Conservation (phyloP, 2,329 filamentous ascomycete genomes). For the Xylariaceae sp. region DNA sequence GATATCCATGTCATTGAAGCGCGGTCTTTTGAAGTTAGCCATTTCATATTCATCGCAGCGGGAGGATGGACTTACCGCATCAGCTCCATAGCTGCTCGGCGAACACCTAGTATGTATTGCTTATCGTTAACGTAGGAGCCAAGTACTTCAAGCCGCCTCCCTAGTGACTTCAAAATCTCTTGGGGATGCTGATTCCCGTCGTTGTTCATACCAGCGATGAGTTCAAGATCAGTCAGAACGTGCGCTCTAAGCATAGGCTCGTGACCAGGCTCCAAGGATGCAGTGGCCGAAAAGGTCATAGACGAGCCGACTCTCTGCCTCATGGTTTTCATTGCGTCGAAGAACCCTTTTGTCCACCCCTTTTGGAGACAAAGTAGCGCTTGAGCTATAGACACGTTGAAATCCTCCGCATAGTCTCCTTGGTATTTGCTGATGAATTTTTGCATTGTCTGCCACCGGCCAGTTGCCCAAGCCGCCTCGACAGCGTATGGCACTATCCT, state of each 20-base stretch:
- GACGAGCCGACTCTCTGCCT: conserved; percentile 73
- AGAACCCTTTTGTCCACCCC: conserved; percentile 58
- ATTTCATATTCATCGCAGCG: too few relatives aligned
- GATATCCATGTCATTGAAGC: conserved; percentile 74
- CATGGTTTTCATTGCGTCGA: conserved; percentile 64
- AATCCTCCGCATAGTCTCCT: conserved; percentile 65
- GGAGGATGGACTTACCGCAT: conserved; percentile 59
- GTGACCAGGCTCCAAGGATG: conserved; percentile 83
- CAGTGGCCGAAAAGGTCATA: conserved; percentile 77
- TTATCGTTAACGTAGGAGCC: conserved; percentile 92
- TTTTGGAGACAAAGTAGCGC: conserved; percentile 66
- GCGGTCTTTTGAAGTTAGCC: conserved; percentile 50
- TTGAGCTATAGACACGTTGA: conserved; percentile 81
- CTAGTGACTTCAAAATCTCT: conserved; percentile 60
- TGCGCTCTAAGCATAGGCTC: conserved; percentile 86
- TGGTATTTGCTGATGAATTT: conserved; percentile 66
- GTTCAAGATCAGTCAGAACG: conserved; percentile 84
- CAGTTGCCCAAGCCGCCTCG: conserved; percentile 90
- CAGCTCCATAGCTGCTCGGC: conserved; percentile 85
- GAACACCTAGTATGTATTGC: conserved; percentile 86
- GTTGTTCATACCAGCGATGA: conserved; percentile 63
- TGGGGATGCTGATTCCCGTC: conserved; percentile 49
- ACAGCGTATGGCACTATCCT: conserved; percentile 81
- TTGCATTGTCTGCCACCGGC: conserved; percentile 77
- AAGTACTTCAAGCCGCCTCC: conserved; percentile 83